These are phyloP conservation scores for Trametes polyzona DNA, from an alignment of 1,284 basidiomycete species.

Conservation along the genomic window DNA sequence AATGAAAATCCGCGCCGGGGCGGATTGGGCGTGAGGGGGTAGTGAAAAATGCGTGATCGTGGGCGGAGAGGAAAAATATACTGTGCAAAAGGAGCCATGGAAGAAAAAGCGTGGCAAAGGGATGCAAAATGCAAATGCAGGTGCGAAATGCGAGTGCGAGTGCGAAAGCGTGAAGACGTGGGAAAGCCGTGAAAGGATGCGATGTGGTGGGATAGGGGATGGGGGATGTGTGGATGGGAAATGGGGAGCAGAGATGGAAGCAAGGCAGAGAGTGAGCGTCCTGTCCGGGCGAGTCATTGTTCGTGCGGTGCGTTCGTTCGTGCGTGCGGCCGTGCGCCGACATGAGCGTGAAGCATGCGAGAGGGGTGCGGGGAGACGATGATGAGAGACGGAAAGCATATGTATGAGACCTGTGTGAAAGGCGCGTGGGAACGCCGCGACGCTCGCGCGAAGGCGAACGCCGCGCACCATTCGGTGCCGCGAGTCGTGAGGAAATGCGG, in stretches of 20 bases:
- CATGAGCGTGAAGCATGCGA: conserved; percentile 10
- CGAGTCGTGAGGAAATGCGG: conserved; percentile 6
- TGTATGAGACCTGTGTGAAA: neutral
- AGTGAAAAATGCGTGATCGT: neutral
- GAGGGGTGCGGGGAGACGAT: neutral
- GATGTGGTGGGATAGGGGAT: neutral
- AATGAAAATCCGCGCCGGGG: neutral
- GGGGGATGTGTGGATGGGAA: neutral
- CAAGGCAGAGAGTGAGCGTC: neutral
- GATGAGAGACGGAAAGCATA: conserved; percentile 1
- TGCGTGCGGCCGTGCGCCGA: conserved; percentile 1
- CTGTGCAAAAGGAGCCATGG: neutral
- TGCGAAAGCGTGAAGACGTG: neutral
- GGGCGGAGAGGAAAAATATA: neutral
- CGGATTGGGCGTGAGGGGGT: neutral
- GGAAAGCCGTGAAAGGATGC: neutral
- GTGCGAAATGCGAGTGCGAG: neutral
- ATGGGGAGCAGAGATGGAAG: neutral
- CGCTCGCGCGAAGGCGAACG: conserved; percentile 12
- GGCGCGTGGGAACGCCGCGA: conserved; percentile 15
- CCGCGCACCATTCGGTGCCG: conserved; percentile 16
- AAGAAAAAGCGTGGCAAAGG: neutral
- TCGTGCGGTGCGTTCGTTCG: conserved; percentile 9
- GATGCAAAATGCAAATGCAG: neutral
- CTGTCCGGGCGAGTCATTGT: conserved; percentile 8